These are phyloP conservation scores for Magnusiomyces paraingens DNA, from an alignment of 1,139 yeast genomes.

Conservation along the genomic window DNA sequence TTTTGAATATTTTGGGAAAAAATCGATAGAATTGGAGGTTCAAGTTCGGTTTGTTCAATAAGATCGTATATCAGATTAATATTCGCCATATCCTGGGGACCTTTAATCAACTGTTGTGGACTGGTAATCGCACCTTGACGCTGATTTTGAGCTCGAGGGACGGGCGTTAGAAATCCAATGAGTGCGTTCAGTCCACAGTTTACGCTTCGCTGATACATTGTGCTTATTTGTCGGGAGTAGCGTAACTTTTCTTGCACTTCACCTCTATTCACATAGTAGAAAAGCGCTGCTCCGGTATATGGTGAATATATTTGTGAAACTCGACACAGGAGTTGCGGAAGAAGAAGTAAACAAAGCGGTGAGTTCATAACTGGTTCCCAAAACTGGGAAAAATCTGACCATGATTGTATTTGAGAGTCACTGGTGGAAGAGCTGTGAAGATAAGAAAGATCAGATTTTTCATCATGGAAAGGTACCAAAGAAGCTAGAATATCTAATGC, in stretches of 20 bases:
- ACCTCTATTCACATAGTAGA: not conserved
- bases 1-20: constrained; percentile 18
- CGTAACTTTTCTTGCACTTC: not conserved
- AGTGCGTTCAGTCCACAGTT: not conserved
- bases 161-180: not conserved
- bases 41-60: constrained; percentile 15
- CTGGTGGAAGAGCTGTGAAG: not conserved
- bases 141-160: not conserved
- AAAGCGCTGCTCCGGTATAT: not conserved
- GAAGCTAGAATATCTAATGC: constrained; percentile 1
- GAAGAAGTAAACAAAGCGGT: not conserved
- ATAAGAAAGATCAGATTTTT: too few species aligned
- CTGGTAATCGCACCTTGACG: not conserved
- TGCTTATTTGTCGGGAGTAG: not conserved
- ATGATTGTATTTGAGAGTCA: not conserved
- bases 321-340: constrained; percentile 7
- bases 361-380: constrained; percentile 9
- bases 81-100: too few species aligned
- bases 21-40: constrained; percentile 14
- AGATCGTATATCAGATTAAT: constrained; percentile 17
- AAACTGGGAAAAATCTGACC: constrained; percentile 6
- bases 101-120: constrained; percentile 12
- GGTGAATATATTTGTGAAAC: constrained; percentile 3
- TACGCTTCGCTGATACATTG: not conserved
- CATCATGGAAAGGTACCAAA: not conserved